These are phyloP conservation scores for Elaeagnus macrophylla DNA, from an alignment of 306 rosid genomes.

Conservation along the genomic window DNA sequence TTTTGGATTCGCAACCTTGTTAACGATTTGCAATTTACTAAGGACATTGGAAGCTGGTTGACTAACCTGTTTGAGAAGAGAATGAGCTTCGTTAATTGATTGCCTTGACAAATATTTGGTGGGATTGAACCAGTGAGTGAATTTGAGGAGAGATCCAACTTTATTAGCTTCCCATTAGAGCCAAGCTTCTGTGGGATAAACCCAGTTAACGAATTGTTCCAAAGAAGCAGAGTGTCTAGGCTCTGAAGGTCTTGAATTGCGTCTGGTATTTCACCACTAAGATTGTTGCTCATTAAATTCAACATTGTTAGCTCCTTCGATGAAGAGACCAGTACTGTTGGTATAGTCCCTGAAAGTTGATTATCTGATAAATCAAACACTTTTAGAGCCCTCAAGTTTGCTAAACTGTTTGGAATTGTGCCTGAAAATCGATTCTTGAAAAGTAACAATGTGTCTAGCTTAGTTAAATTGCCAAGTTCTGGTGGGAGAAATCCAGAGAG, in stretches of 20 bases:
- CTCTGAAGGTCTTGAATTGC: constrained; percentile 60
- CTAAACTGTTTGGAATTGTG: constrained; percentile 54
- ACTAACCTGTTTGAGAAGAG: constrained; percentile 51
- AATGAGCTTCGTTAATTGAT: constrained; percentile 46
- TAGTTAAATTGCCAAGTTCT: constrained; percentile 60
- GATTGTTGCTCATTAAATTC: constrained; percentile 51
- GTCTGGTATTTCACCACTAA: constrained; percentile 61
- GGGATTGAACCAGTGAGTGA: constrained; percentile 76
- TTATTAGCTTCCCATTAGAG: constrained; percentile 32
- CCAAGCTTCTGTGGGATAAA: constrained; percentile 64
- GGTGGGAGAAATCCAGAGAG: constrained; percentile 52
- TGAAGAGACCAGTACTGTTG: constrained; percentile 24
- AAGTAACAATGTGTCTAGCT: constrained; percentile 46
- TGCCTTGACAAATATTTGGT: constrained; percentile 44
- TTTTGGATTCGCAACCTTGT: constrained; percentile 57
- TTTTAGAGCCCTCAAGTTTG: constrained; percentile 38
- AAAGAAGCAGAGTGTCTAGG: constrained; percentile 40
- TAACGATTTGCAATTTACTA: constrained; percentile 49
- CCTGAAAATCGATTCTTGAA: constrained; percentile 55
- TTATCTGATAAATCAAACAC: constrained; percentile 76
- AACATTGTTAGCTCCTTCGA: constrained; percentile 32
- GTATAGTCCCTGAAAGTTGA: constrained; percentile 58
- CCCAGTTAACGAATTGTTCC: constrained; percentile 73
- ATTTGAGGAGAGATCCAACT: constrained; percentile 70
- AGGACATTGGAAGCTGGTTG: constrained; percentile 33